A percentile compares a stretch with the other conserved stretches of the same genome.
Evolutionary conservation across 169 alveolate species (phyloP).

Genomic region (Plasmodium coatneyi): DNA sequence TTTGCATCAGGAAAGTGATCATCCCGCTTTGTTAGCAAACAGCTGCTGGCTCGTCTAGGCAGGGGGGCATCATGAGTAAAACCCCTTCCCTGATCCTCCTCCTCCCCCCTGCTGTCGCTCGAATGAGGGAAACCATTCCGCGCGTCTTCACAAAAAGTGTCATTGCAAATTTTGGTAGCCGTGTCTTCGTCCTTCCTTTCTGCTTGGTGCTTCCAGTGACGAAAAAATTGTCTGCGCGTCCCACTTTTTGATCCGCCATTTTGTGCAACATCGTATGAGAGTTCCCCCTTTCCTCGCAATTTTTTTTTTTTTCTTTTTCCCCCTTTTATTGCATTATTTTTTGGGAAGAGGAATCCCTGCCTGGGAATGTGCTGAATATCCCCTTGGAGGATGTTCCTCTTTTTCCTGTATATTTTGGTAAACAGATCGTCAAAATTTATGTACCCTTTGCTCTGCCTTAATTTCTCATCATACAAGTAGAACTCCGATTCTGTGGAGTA

Average conservation of each 20-base stretch:
- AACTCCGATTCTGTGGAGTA: slow-evolving; percentile 30
- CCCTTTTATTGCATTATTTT: background rate
- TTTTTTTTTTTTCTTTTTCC: slow-evolving; percentile 2
- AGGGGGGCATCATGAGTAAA: too few species aligned
- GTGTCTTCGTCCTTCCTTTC: background rate
- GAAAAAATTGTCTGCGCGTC: background rate
- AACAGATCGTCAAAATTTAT: slow-evolving; percentile 69
- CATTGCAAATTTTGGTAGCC: background rate
- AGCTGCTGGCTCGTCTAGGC: background rate
- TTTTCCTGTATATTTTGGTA: slow-evolving; percentile 64
- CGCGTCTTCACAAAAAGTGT: background rate
- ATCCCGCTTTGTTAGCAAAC: background rate
- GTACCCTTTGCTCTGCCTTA: background rate
- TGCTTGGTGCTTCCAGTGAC: slow-evolving; percentile 8
- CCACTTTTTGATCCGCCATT: background rate
- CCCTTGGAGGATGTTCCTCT: slow-evolving; percentile 10
- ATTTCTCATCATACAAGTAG: background rate
- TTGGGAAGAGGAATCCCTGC: background rate
- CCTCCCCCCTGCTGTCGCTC: background rate
- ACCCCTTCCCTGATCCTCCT: background rate
- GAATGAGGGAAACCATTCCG: background rate
- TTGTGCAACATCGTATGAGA: background rate
- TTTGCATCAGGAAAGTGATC: background rate
- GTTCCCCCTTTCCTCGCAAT: background rate
- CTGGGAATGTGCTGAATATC: background rate